Conservation (phyloP, 495 filamentous ascomycete genomes). For the Penicillium longicatenatum region DNA sequence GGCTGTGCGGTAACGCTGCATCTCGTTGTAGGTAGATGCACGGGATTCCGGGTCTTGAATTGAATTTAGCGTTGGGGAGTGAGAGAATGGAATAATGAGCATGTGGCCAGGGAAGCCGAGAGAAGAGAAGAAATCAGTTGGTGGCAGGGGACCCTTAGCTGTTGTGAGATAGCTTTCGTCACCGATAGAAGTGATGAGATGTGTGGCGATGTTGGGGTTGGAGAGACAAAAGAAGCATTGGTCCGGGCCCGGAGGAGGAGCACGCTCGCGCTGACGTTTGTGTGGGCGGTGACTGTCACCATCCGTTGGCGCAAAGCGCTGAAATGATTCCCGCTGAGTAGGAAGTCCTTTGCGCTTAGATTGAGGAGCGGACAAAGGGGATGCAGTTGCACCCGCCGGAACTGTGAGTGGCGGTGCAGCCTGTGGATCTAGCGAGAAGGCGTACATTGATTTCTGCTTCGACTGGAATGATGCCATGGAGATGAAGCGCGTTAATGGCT, state of each 20-base stretch:
- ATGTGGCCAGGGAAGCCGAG: slow-evolving; percentile 83
- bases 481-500: slow-evolving; percentile 79
- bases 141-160: slow-evolving; percentile 86
- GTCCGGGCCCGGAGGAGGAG: slow-evolving; percentile 68
- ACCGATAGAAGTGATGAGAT: slow-evolving; percentile 87
- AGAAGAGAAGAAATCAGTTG: slow-evolving; percentile 61
- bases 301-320: slow-evolving; percentile 57
- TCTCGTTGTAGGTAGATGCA: slow-evolving; percentile 65
- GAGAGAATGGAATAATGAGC: slow-evolving; percentile 85
- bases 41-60: slow-evolving; percentile 61
- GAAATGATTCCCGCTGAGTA: slow-evolving; percentile 55
- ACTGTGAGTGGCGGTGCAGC: slow-evolving; percentile 56
- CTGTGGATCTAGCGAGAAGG: slow-evolving; percentile 75
- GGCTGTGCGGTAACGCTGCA: slow-evolving; percentile 72
- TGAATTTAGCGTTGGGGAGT: slow-evolving; percentile 64
- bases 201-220: slow-evolving; percentile 76
- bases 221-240: slow-evolving; percentile 94
- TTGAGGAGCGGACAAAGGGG: slow-evolving; percentile 59
- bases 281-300: slow-evolving; percentile 39
- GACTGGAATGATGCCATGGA: slow-evolving; percentile 73
- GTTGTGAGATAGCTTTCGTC: slow-evolving; percentile 84
- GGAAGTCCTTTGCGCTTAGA: slow-evolving; percentile 62
- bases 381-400: slow-evolving; percentile 68
- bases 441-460: slow-evolving; percentile 87
- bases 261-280: slow-evolving; percentile 52